Evolutionary conservation across 1,139 yeast species (phyloP).

Genomic region (Pichia sp.): DNA sequence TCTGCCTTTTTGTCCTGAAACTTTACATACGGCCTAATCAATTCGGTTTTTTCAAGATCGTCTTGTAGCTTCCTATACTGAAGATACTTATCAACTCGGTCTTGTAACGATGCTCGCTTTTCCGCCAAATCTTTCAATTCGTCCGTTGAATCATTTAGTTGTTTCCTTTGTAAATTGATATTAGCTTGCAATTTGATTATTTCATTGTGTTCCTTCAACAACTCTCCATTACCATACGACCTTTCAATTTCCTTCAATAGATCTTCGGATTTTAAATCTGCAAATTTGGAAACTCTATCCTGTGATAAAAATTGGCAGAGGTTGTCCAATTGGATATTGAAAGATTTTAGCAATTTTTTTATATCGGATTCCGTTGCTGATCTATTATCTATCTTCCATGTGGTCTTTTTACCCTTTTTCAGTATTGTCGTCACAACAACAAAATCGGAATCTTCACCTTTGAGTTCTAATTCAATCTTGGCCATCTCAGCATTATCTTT

Average conservation of each 20-base stretch:
- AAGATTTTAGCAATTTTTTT: slow-evolving; percentile 34
- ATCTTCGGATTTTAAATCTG: slow-evolving; percentile 69
- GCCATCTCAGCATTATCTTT: slow-evolving; percentile 59
- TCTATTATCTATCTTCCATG: slow-evolving; percentile 53
- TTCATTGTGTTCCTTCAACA: slow-evolving; percentile 48
- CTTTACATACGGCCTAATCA: slow-evolving; percentile 54
- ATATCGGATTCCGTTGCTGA: slow-evolving; percentile 38
- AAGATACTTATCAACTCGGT: slow-evolving; percentile 21
- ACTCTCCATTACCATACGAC: slow-evolving; percentile 59
- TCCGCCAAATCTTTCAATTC: slow-evolving; percentile 27
- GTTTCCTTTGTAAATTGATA: slow-evolving; percentile 25
- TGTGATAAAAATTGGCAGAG: slow-evolving; percentile 94
- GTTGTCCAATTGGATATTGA: slow-evolving; percentile 82
- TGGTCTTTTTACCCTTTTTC: slow-evolving; percentile 32
- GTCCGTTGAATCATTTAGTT: slow-evolving; percentile 27
- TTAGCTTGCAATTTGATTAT: slow-evolving; percentile 46
- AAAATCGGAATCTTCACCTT: slow-evolving; percentile 32
- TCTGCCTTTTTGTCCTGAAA: slow-evolving; percentile 41
- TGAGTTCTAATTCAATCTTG: slow-evolving; percentile 56
- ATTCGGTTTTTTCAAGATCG: slow-evolving; percentile 41
- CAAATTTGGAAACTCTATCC: slow-evolving; percentile 91
- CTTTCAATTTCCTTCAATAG: slow-evolving; percentile 72
- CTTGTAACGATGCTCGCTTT: slow-evolving; percentile 25
- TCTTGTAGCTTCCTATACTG: slow-evolving; percentile 30
- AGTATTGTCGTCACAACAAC: slow-evolving; percentile 39